Conservation (phyloP, 257 asterid genomes). For the Solanum raphanifolium region DNA sequence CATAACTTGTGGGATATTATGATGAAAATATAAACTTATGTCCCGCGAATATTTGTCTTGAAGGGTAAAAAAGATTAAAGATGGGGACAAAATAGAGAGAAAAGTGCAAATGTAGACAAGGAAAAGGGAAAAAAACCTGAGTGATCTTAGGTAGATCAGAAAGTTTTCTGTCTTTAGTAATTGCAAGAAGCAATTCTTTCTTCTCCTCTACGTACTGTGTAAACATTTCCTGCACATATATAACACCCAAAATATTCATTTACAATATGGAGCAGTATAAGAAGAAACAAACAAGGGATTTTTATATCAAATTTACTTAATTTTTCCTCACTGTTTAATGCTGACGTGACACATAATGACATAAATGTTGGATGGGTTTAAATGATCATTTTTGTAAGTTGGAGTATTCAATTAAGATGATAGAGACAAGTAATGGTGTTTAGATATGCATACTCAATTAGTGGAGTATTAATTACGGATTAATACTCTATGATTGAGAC, state of each 20-base stretch:
- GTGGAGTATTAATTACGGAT: background rate
- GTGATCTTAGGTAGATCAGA: constrained; percentile 54
- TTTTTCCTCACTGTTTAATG: too few species aligned
- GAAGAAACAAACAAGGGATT: background rate
- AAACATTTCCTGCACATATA: constrained; percentile 47
- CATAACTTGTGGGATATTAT: background rate
- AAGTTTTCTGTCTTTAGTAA: constrained; percentile 32
- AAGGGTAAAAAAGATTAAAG: background rate
- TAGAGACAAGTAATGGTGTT: background rate
- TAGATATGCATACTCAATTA: background rate
- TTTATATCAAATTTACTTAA: background rate
- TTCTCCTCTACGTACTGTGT: constrained; percentile 38
- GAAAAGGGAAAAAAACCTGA: constrained; percentile 26
- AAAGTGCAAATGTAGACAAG: background rate
- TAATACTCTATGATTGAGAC: too few species aligned
- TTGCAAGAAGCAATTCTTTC: constrained; percentile 47
- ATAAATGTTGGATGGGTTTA: rapidly evolving
- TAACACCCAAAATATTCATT: background rate
- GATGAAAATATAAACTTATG: background rate
- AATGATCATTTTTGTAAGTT: background rate
- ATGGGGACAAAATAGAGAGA: background rate
- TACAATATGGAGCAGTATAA: background rate
- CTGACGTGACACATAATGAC: background rate
- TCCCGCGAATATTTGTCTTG: background rate
- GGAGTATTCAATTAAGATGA: background rate